These are phyloP conservation scores for Trypanosoma conorhini DNA, from an alignment of 208 protist genomes.

Conservation along the genomic window DNA sequence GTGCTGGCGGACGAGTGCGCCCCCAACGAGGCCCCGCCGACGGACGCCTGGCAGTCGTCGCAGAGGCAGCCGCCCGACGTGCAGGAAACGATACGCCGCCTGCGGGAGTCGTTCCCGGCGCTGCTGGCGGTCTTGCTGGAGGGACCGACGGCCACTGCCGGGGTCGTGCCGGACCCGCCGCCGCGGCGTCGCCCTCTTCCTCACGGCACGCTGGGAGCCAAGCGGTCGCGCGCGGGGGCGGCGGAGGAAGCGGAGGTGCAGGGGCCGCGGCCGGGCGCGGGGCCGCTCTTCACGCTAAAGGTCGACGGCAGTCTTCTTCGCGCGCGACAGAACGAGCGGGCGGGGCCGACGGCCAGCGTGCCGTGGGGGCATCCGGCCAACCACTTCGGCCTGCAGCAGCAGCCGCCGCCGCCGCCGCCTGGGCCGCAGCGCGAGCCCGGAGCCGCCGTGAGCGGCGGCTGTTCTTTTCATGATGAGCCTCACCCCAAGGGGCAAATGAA, in stretches of 20 bases:
- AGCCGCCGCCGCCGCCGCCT: not conserved
- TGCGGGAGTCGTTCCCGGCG: slow-evolving; percentile 17
- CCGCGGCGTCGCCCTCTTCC: not conserved
- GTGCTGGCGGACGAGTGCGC: not conserved
- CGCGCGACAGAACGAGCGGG: not conserved
- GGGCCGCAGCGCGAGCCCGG: not conserved
- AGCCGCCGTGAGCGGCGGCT: not conserved
- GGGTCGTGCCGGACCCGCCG: not conserved
- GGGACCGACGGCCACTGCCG: not conserved
- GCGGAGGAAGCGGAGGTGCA: not conserved
- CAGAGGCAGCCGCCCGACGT: not conserved
- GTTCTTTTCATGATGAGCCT: not conserved
- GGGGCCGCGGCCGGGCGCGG: not conserved
- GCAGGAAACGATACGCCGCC: slow-evolving; percentile 5
- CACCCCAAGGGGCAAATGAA: slow-evolving; percentile 15
- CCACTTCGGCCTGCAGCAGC: slow-evolving; percentile 5
- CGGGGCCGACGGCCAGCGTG: not conserved
- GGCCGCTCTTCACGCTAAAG: not conserved
- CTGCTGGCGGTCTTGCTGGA: slow-evolving; percentile 16
- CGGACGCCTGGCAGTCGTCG: not conserved
- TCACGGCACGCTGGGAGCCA: not conserved
- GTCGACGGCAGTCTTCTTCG: not conserved
- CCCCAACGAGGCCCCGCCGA: not conserved
- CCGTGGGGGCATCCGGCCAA: not conserved
- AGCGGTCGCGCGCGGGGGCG: not conserved